Conservation (phyloP, 2,329 filamentous ascomycete genomes). For the Alternaria dauci region DNA sequence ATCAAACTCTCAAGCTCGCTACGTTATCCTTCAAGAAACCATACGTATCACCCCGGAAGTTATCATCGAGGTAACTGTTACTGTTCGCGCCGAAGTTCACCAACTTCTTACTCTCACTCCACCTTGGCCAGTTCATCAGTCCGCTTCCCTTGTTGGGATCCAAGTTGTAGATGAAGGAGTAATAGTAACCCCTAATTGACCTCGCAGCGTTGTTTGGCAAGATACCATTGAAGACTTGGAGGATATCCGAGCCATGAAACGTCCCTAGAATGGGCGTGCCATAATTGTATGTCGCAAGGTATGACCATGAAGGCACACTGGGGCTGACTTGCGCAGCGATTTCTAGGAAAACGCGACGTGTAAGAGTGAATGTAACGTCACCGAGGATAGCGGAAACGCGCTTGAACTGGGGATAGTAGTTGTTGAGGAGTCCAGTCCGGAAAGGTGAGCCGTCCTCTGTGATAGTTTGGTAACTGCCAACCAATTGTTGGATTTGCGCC, state of each 20-base stretch:
- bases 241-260: constrained; percentile 74
- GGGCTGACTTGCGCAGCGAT: constrained; percentile 59
- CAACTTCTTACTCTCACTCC: constrained; percentile 60
- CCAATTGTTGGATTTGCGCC: constrained; percentile 62
- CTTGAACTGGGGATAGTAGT: constrained; percentile 79
- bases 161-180: constrained; percentile 73
- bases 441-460: constrained; percentile 73
- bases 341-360: constrained; percentile 70
- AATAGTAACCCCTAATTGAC: constrained; percentile 73
- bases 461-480: constrained; percentile 69
- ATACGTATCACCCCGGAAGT: constrained; percentile 59
- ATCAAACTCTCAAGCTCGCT: constrained; percentile 23
- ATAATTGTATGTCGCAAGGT: constrained; percentile 75
- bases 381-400: constrained; percentile 78
- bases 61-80: constrained; percentile 55
- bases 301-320: constrained; percentile 74
- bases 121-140: constrained; percentile 63
- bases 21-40: constrained; percentile 51
- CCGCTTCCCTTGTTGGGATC: constrained; percentile 70
- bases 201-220: constrained; percentile 68
- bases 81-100: constrained; percentile 57
- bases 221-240: constrained; percentile 74
- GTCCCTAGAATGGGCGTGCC: constrained; percentile 77
- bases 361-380: constrained; percentile 77
- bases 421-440: constrained; percentile 72